phyloP scores from a whole-genome alignment of 2,329 filamentous ascomycete species.

The Ilyonectria sp. region DNA sequence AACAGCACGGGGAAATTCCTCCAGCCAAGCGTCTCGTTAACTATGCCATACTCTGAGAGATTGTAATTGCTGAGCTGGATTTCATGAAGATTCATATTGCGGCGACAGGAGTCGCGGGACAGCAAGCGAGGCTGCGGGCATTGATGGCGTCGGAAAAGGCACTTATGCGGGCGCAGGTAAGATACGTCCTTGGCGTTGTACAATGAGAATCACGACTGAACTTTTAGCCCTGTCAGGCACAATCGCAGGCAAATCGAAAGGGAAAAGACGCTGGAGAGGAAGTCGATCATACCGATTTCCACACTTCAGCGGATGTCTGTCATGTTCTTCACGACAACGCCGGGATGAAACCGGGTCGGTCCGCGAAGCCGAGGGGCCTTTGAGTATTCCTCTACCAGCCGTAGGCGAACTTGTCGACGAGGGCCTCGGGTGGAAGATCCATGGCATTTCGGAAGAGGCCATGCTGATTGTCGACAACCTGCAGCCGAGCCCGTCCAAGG shows the following conservation, averaged over 20 bases:
- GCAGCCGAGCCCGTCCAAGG: background rate
- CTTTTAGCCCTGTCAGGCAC: background rate
- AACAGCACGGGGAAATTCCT: background rate
- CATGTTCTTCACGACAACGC: slow-evolving; percentile 5
- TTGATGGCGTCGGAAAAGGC: slow-evolving; percentile 4
- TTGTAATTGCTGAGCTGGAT: slow-evolving; percentile 8
- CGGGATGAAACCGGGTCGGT: slow-evolving; percentile 2
- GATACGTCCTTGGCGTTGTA: background rate
- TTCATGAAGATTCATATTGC: slow-evolving; percentile 13
- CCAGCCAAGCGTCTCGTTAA: slow-evolving; percentile 4
- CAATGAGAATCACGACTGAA: background rate
- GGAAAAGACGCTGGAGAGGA: background rate
- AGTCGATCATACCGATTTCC: background rate
- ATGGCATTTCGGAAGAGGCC: slow-evolving; percentile 1
- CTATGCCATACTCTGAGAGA: slow-evolving; percentile 14
- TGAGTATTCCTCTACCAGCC: slow-evolving; percentile 3
- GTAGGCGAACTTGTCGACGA: background rate
- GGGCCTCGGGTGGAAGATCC: slow-evolving; percentile 5
- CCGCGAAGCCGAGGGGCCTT: background rate
- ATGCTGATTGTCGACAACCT: slow-evolving; percentile 13
- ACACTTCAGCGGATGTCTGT: slow-evolving; percentile 4
- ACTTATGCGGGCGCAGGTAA: background rate
- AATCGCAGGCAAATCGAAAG: background rate
- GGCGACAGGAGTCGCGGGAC: background rate
- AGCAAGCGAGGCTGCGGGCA: slow-evolving; percentile 10